A percentile compares a stretch with the other conserved stretches of the same genome.
These are phyloP conservation scores for Monilinia vaccinii-corymbosi DNA, from an alignment of 2,329 filamentous ascomycete species.

Conservation along the genomic window DNA sequence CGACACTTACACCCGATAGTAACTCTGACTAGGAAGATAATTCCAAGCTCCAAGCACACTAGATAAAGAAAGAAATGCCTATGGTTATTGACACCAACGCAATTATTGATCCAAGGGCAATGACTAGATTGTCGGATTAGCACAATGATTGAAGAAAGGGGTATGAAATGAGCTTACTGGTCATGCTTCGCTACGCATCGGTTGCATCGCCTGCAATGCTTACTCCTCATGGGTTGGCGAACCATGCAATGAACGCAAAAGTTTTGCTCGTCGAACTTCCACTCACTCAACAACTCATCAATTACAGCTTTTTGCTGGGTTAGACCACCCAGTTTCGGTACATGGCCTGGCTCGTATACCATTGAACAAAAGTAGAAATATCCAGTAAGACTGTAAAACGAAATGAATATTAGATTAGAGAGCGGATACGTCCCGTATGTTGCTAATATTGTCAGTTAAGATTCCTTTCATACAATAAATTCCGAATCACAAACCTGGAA, in stretches of 20 bases:
- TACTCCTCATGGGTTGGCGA: constrained; percentile 81
- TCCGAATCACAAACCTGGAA: constrained; percentile 49
- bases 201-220: constrained; percentile 86
- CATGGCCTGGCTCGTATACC: constrained; percentile 82
- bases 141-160: neutral
- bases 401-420: constrained; percentile 66
- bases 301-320: constrained; percentile 85
- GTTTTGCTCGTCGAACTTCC: constrained; percentile 89
- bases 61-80: constrained; percentile 93
- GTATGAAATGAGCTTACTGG: constrained; percentile 54
- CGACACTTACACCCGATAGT: constrained; percentile 58
- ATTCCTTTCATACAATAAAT: constrained; percentile 8
- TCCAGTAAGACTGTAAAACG: constrained; percentile 54
- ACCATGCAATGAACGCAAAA: constrained; percentile 96
- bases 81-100: constrained; percentile 90
- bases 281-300: constrained; percentile 71
- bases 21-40: constrained; percentile 62
- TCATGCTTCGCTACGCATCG: constrained; percentile 95
- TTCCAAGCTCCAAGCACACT: constrained; percentile 64
- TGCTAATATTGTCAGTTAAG: constrained; percentile 37
- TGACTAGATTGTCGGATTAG: constrained; percentile 47
- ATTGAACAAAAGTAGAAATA: constrained; percentile 89
- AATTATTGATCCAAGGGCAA: constrained; percentile 97
- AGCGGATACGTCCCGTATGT: constrained; percentile 60
- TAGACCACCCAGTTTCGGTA: constrained; percentile 82